Evolutionary conservation across 1,284 basidiomycete species (phyloP).

Genomic region (Austropuccinia psidii): DNA sequence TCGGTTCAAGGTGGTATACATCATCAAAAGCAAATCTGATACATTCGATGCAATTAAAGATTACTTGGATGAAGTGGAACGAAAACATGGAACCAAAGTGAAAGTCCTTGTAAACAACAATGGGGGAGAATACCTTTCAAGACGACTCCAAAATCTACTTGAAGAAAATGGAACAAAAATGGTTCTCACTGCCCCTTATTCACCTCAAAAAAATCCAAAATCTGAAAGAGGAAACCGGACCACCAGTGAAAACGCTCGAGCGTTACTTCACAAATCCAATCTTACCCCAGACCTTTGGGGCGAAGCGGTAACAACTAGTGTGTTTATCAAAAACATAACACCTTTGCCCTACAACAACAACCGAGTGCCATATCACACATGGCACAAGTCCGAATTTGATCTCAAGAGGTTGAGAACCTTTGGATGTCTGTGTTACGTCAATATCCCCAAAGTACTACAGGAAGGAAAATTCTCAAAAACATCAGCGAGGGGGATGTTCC

Average conservation of each 20-base stretch:
- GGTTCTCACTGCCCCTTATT: slow-evolving; percentile 48
- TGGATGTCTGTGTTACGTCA: too few relatives aligned
- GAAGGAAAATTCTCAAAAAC: too few relatives aligned
- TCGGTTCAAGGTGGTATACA: background rate
- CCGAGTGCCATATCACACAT: too few relatives aligned
- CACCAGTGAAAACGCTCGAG: slow-evolving; percentile 41
- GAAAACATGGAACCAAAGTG: slow-evolving; percentile 42
- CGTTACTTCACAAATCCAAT: slow-evolving; percentile 43
- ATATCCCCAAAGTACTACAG: too few relatives aligned
- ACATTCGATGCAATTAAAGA: background rate
- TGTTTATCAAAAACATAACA: slow-evolving; percentile 46
- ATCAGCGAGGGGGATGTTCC: too few relatives aligned
- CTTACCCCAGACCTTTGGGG: slow-evolving; percentile 47
- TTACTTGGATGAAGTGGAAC: slow-evolving; percentile 37
- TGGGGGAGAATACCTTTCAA: slow-evolving; percentile 44
- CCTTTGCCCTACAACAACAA: too few relatives aligned
- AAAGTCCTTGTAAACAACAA: slow-evolving; percentile 47
- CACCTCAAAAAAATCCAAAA: slow-evolving; percentile 47
- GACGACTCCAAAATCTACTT: slow-evolving; percentile 44
- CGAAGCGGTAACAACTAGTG: slow-evolving; percentile 44
- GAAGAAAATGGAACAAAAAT: slow-evolving; percentile 44
- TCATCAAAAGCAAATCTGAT: background rate
- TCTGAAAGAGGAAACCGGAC: slow-evolving; percentile 45
- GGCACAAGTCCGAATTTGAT: too few relatives aligned
- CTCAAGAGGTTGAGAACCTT: too few relatives aligned